These are phyloP conservation scores for Chernovozyma sophiae-reginae DNA, from an alignment of 1,139 yeast species.

Conservation along the genomic window DNA sequence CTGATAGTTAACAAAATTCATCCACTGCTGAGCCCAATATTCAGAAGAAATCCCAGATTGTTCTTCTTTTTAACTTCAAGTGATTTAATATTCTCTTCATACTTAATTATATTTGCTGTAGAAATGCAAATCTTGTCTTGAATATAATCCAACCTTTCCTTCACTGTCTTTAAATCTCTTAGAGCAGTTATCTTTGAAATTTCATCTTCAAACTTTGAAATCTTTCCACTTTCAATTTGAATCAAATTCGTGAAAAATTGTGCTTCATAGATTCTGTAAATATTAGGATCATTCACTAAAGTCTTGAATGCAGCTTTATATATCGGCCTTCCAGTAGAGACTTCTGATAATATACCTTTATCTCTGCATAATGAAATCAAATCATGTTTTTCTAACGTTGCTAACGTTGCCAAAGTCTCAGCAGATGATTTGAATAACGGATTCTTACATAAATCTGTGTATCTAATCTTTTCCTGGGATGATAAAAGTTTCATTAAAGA, in stretches of 20 bases:
- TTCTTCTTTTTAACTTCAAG: conserved; percentile 10
- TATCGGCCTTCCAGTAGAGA: conserved; percentile 81
- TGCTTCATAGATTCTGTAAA: conserved; percentile 62
- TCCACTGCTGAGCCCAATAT: conserved; percentile 1
- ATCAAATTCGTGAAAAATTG: conserved; percentile 54
- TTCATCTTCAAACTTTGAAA: conserved; percentile 67
- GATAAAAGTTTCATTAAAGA: conserved; percentile 65
- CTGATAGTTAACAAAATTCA: not conserved
- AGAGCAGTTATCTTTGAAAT: conserved; percentile 51
- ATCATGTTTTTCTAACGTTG: conserved; percentile 76
- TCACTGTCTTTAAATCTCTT: conserved; percentile 45
- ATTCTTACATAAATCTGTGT: conserved; percentile 49
- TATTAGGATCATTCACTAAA: conserved; percentile 53
- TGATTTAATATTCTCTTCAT: conserved; percentile 26
- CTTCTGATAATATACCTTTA: conserved; percentile 66
- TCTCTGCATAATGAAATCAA: conserved; percentile 65
- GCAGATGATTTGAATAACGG: conserved; percentile 66
- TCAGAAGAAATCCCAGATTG: not conserved
- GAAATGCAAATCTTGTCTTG: conserved; percentile 59
- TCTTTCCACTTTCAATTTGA: conserved; percentile 58
- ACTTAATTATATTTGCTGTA: conserved; percentile 44
- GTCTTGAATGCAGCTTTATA: conserved; percentile 75
- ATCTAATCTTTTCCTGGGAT: conserved; percentile 39
- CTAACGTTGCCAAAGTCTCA: conserved; percentile 45
- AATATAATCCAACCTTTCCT: conserved; percentile 60